Base-by-base conservation (phyloP, 805 yeast species). In the Candida pseudoglaebosa region DNA sequence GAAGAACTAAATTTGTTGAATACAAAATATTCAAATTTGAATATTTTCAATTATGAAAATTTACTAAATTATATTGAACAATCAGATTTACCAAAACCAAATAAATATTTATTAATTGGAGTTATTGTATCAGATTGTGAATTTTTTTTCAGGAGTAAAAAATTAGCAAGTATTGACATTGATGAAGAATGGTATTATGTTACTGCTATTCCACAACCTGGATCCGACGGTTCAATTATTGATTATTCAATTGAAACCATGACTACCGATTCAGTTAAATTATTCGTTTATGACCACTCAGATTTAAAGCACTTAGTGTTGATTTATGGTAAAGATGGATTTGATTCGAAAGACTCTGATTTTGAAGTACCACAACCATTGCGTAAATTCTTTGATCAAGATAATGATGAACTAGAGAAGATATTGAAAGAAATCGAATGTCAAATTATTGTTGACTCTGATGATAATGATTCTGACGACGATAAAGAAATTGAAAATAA, bases 91-190 rank as follows among this genome's bases (percentile, higher is more conserved):
- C 37, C 43, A 12, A 35, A 24, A 7, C 53, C 57, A 16, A 40
- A 45, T 6, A 45, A 48, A 17, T 67, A 64, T 43, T 29, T 37
- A 2, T 52, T 66, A 10, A 42, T 56, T 0, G 66, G 68, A 1
- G 57, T 65, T 14, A 50, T 65, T 13, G 30, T 62, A n/a, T 52
- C 57, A 3, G 69, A 59, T 24, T 28, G 45, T 6, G 56, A 56
- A 29, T 67, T 57, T 44, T 59, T 50, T 34, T 60, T 57, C 45
- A 49, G 46, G 24, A 39, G 46, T 36, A 45, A 47, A 39, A 32
- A 37, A 14, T 13, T 39, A 16, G 28, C 37, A 10, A 15, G 38
- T 26, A 3, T 39, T 2, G 49, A 39, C 18, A 3, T 39, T 3
- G 49, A 39, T 17, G 51, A 48, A 21, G 45, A 47, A 4, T 60